Evolutionary conservation across 352 stramenopile genomes (phyloP).

Genomic region (Phytopythium oedochilum): DNA sequence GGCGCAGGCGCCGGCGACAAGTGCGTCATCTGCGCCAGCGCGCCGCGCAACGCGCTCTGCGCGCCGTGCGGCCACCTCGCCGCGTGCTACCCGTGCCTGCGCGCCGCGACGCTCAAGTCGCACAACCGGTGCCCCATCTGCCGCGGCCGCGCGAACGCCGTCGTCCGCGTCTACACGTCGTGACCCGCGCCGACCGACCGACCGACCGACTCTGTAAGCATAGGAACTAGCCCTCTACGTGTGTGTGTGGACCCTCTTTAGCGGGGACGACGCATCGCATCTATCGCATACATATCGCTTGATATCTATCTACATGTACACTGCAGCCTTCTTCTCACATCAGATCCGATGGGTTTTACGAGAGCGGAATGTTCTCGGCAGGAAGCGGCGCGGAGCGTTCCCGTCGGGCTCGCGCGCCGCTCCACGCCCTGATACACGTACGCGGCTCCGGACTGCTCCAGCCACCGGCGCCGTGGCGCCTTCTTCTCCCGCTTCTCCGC

Average conservation of each 20-base stretch:
- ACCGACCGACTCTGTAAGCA: neutral
- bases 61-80: conserved; percentile 61
- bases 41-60: conserved; percentile 46
- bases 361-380: neutral
- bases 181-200: neutral
- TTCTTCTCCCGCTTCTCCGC: too few species aligned
- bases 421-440: too few species aligned
- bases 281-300: too few species aligned
- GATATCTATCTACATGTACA: too few species aligned
- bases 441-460: too few species aligned
- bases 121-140: conserved; percentile 42
- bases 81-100: conserved; percentile 45
- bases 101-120: conserved; percentile 16
- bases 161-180: conserved; percentile 30
- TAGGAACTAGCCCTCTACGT: neutral
- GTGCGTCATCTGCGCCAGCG: conserved; percentile 61
- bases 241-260: too few species aligned
- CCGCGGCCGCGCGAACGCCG: conserved; percentile 22
- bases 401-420: too few species aligned
- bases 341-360: too few species aligned
- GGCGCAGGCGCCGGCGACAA: conserved; percentile 14
- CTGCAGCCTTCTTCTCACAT: too few species aligned
- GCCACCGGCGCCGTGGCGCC: too few species aligned
- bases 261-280: too few species aligned
- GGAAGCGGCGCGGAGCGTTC: neutral